Conservation (phyloP, 2,329 filamentous ascomycete genomes). For the Talaromyces atroroseus region DNA sequence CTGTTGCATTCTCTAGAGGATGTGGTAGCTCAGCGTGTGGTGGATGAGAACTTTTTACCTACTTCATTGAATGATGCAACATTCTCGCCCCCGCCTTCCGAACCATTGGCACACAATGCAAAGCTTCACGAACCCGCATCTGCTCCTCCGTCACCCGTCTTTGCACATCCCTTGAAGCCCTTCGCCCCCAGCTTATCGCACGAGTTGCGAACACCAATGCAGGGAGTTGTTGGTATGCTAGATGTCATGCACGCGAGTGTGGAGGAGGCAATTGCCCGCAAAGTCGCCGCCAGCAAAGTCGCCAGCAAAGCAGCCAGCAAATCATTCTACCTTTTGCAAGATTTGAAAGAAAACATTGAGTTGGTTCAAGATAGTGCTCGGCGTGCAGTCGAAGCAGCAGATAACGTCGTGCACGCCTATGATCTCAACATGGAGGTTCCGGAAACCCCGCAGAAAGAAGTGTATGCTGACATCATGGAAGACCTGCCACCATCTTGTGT, state of each 20-base stretch:
- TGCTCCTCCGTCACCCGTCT: constrained; percentile 50
- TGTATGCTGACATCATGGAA: constrained; percentile 31
- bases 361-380: constrained; percentile 67
- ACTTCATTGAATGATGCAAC: constrained; percentile 25
- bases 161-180: constrained; percentile 61
- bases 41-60: constrained; percentile 49
- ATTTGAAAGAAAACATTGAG: constrained; percentile 64
- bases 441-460: constrained; percentile 50
- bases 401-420: constrained; percentile 70
- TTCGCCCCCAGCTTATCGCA: constrained; percentile 69
- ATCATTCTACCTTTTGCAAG: constrained; percentile 53
- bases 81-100: not conserved
- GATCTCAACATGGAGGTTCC: constrained; percentile 70
- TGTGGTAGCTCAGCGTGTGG: constrained; percentile 54
- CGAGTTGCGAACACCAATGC: constrained; percentile 68
- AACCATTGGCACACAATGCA: constrained; percentile 12
- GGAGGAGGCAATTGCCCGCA: constrained; percentile 57
- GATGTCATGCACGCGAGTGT: constrained; percentile 72
- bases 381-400: constrained; percentile 65
- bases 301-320: constrained; percentile 23
- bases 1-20: constrained; percentile 65
- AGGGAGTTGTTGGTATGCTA: constrained; percentile 69
- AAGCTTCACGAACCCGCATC: constrained; percentile 44
- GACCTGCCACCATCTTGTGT: constrained; percentile 21
- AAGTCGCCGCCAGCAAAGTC: constrained; percentile 36